Evolutionary conservation across 306 rosid species (phyloP).

Genomic region (Malus orientalis): DNA sequence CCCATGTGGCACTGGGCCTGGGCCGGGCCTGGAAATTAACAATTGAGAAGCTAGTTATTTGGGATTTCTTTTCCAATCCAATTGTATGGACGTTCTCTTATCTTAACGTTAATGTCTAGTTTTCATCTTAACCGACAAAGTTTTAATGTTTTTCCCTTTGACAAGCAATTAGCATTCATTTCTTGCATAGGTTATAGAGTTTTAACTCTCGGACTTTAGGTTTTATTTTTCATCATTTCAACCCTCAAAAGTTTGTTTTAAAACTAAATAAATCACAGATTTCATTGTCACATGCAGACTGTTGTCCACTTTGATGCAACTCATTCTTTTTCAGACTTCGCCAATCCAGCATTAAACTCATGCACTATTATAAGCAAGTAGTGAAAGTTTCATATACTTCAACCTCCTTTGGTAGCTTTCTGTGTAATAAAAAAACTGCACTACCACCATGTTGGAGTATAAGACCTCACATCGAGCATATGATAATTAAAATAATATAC

Average conservation of each 20-base stretch:
- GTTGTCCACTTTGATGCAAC: neutral
- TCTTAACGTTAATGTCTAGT: neutral
- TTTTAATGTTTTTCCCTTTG: neutral
- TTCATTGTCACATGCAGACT: neutral
- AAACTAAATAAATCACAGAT: too few species aligned
- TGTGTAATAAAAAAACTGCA: slow-evolving; percentile 9
- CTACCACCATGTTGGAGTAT: too few species aligned
- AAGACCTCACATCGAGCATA: too few species aligned
- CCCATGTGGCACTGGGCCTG: too few species aligned
- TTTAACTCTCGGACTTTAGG: neutral
- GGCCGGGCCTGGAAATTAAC: neutral
- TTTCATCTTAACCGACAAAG: neutral
- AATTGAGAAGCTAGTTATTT: neutral
- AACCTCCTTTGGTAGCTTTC: slow-evolving; percentile 1
- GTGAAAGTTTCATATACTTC: slow-evolving; percentile 2
- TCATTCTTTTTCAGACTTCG: neutral
- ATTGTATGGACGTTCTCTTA: neutral
- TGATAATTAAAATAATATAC: too few species aligned
- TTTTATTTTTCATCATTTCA: neutral
- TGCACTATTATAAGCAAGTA: neutral
- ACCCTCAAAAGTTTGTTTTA: neutral
- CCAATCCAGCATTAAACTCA: neutral
- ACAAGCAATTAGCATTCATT: neutral
- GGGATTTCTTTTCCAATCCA: neutral
- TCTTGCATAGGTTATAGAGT: neutral